Evolutionary conservation across 2,329 filamentous ascomycete genomes (phyloP).

Genomic region (Sarocladium brachiariae): DNA sequence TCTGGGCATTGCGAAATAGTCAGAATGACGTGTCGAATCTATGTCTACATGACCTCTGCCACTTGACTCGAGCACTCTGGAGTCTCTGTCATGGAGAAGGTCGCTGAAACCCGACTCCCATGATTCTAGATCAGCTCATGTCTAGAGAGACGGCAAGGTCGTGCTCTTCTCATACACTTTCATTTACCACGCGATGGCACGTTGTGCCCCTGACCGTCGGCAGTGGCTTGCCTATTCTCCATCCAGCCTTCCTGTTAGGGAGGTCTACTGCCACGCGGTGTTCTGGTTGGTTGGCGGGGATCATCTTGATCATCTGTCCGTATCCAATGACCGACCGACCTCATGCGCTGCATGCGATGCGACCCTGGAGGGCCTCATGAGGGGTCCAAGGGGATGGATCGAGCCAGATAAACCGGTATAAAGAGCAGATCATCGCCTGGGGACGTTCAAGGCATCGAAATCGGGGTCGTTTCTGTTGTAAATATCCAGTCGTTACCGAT

Average conservation of each 20-base stretch:
- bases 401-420: not conserved
- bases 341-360: conserved; percentile 4
- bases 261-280: not conserved
- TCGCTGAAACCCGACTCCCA: not conserved
- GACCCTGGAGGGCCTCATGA: not conserved
- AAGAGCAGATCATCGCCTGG: not conserved
- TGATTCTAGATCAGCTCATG: not conserved
- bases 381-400: not conserved
- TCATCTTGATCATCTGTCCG: conserved; percentile 2
- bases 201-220: conserved; percentile 1
- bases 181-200: not conserved
- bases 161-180: not conserved
- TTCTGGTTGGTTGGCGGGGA: conserved; percentile 1
- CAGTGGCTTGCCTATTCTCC: conserved; percentile 1
- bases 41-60: not conserved
- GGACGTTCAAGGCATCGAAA: no score
- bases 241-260: conserved; percentile 2
- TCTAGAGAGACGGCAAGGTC: not conserved
- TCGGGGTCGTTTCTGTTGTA: not conserved
- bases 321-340: conserved; percentile 6
- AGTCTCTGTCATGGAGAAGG: not conserved
- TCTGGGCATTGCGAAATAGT: not conserved
- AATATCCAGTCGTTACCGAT: not conserved
- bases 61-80: not conserved
- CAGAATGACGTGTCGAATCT: not conserved